phyloP scores from a whole-genome alignment of 2,329 filamentous ascomycete species.

The Cladosporium oxysporum region DNA sequence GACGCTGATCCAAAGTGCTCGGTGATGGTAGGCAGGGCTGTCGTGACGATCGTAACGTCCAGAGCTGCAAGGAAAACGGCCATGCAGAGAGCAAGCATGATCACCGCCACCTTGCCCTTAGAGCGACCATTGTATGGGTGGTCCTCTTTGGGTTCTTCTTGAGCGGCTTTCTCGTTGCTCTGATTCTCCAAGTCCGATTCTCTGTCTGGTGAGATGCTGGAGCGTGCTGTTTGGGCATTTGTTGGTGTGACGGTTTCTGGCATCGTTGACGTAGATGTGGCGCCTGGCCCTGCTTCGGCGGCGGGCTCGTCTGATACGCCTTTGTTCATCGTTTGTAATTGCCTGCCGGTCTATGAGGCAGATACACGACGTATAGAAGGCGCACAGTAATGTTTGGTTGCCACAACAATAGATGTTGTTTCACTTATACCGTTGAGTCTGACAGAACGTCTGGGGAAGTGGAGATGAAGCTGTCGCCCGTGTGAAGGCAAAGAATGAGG shows the following conservation, averaged over 20 bases:
- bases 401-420: slow-evolving; percentile 10
- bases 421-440: slow-evolving; percentile 1
- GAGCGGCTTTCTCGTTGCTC: slow-evolving; percentile 15
- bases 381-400: slow-evolving; percentile 2
- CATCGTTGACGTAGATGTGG: slow-evolving; percentile 24
- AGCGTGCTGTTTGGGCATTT: slow-evolving; percentile 24
- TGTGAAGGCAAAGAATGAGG: neutral
- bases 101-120: slow-evolving; percentile 47
- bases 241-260: slow-evolving; percentile 24
- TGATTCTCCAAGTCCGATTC: slow-evolving; percentile 1
- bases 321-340: neutral
- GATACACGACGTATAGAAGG: neutral
- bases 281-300: slow-evolving; percentile 25
- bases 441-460: slow-evolving; percentile 13
- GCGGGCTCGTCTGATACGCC: slow-evolving; percentile 23
- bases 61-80: slow-evolving; percentile 62
- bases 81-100: slow-evolving; percentile 53
- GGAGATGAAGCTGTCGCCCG: neutral
- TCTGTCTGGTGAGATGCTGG: slow-evolving; percentile 21
- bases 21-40: slow-evolving; percentile 62
- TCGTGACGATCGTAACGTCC: slow-evolving; percentile 65
- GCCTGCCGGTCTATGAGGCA: slow-evolving; percentile 7
- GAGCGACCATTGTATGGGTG: slow-evolving; percentile 27
- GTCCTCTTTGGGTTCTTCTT: slow-evolving; percentile 24
- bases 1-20: slow-evolving; percentile 53